phyloP scores from a whole-genome alignment of 805 yeast species.

The Sugiyamaella boreocaroliniensis region DNA sequence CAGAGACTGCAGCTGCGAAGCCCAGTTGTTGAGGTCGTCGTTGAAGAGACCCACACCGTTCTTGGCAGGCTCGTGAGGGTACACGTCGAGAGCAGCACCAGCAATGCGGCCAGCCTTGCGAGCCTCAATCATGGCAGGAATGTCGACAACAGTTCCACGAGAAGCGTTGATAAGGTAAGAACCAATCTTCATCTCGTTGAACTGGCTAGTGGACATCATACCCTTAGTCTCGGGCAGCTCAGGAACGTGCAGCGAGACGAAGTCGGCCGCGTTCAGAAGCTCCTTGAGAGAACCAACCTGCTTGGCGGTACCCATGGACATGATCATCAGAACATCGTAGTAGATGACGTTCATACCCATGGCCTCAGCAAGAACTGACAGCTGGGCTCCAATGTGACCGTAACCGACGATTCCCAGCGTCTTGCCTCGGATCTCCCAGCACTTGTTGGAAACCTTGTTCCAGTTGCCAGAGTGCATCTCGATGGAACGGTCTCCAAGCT shows the following conservation, averaged over 20 bases:
- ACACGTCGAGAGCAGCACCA: conserved; percentile 96
- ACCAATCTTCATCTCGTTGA: conserved; percentile 95
- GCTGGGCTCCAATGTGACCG: conserved; percentile 97
- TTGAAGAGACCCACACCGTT: conserved; percentile 79
- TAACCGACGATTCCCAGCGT: conserved; percentile 95
- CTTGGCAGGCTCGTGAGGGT: conserved; percentile 94
- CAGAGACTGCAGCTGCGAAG: conserved; percentile 69
- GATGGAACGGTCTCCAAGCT: conserved; percentile 90
- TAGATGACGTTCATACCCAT: conserved; percentile 96
- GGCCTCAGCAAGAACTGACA: conserved; percentile 93
- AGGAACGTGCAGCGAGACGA: conserved; percentile 90
- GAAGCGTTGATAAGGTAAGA: conserved; percentile 92
- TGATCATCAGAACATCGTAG: conserved; percentile 85
- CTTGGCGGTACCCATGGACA: conserved; percentile 94
- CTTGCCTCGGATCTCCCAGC: conserved; percentile 99
- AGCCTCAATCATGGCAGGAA: conserved; percentile 87
- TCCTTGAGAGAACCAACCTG: conserved; percentile 85
- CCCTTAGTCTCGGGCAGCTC: conserved; percentile 88
- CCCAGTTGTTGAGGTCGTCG: conserved; percentile 72
- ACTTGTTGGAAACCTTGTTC: conserved; percentile 91
- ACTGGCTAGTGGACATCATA: conserved; percentile 81
- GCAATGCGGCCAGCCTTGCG: conserved; percentile 90
- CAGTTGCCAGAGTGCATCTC: conserved; percentile 95
- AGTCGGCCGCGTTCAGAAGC: conserved; percentile 73
- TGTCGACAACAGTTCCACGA: conserved; percentile 96